Conservation (phyloP, 164 flowering plant species). For the Chimonanthus salicifolius region DNA sequence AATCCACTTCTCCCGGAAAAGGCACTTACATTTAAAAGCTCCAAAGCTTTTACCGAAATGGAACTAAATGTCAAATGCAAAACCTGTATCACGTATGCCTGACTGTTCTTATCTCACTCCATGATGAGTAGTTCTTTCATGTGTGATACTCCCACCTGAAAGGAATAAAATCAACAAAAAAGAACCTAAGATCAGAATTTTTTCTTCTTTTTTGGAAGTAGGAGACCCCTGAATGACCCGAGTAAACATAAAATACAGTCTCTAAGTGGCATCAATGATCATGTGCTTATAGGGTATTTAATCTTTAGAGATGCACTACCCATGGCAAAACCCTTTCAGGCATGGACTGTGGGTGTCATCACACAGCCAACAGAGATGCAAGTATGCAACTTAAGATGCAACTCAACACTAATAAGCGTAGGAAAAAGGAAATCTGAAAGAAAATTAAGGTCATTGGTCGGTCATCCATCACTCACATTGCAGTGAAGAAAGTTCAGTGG, state of each 20-base stretch:
- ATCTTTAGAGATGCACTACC: background rate
- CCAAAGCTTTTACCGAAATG: background rate
- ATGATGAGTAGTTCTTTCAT: background rate
- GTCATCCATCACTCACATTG: conserved; percentile 19
- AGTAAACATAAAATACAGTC: background rate
- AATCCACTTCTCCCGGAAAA: background rate
- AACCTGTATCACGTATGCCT: background rate
- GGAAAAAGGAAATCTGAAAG: background rate
- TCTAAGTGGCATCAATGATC: background rate
- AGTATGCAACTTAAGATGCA: background rate
- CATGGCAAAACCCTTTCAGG: background rate
- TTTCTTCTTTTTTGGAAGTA: too few relatives aligned
- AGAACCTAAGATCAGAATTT: background rate
- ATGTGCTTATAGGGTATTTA: background rate
- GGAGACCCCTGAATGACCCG: background rate
- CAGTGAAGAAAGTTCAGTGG: conserved; percentile 33
- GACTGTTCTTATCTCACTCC: conserved; percentile 1
- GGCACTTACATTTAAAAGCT: background rate
- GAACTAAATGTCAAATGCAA: background rate
- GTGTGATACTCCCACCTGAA: conserved; percentile 3
- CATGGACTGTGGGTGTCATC: background rate
- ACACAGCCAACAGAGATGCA: too few relatives aligned
- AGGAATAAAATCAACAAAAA: background rate
- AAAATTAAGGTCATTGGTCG: background rate
- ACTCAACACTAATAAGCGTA: too few relatives aligned